These are phyloP conservation scores for Ilyonectria mors-panacis DNA, from an alignment of 2,329 filamentous ascomycete species.

Conservation along the genomic window DNA sequence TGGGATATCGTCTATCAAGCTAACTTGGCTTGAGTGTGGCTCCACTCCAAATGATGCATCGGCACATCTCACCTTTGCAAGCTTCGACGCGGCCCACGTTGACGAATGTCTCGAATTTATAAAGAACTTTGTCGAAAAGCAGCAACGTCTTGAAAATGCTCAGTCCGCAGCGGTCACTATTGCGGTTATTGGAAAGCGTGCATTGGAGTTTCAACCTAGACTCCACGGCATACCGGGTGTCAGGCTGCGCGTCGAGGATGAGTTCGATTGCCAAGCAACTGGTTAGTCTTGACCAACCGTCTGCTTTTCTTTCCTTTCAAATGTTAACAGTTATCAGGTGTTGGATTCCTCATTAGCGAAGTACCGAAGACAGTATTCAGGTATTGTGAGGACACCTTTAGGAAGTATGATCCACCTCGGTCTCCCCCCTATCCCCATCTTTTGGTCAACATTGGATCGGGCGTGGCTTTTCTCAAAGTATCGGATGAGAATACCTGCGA, in stretches of 20 bases:
- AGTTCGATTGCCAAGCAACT: background rate
- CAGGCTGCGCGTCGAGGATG: background rate
- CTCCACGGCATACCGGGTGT: background rate
- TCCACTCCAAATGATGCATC: background rate
- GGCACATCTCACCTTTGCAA: background rate
- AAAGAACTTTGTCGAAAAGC: background rate
- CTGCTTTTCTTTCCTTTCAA: background rate
- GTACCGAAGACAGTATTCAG: background rate
- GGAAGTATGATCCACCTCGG: background rate
- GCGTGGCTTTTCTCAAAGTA: slow-evolving; percentile 97
- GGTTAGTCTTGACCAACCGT: background rate
- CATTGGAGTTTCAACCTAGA: background rate
- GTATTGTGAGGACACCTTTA: background rate
- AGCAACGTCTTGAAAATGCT: background rate
- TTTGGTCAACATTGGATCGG: slow-evolving; percentile 97
- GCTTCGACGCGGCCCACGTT: background rate
- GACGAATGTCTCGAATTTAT: background rate
- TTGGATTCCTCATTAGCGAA: background rate
- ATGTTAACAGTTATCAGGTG: background rate
- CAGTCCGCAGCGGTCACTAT: background rate
- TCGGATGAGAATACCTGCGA: slow-evolving; percentile 88
- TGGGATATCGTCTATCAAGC: background rate
- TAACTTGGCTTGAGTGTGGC: background rate
- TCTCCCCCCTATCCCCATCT: slow-evolving; percentile 84
- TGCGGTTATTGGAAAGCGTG: background rate